These are phyloP conservation scores for Halocafeteria seosinensis DNA, from an alignment of 108 stramenopile genomes.

Conservation along the genomic window DNA sequence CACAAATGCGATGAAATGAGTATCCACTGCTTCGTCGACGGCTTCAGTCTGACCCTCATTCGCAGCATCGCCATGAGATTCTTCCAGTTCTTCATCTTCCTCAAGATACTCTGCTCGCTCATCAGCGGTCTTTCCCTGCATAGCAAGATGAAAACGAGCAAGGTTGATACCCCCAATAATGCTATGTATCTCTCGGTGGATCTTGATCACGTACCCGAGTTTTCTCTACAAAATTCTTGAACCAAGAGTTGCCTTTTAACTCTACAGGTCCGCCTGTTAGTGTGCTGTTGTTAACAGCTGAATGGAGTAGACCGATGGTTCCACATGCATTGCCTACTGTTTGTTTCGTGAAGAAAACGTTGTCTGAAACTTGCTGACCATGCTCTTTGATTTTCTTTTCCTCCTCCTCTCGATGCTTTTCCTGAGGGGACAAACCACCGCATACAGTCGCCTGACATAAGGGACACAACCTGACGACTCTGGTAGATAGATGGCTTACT, in stretches of 20 bases:
- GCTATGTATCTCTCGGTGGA: no score
- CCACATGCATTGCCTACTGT: slow-evolving; percentile 62
- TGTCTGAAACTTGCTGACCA: slow-evolving; percentile 6
- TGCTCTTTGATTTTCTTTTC: neutral
- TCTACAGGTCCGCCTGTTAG: slow-evolving; percentile 10
- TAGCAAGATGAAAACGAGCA: no score
- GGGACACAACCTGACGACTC: no score
- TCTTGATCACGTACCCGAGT: slow-evolving; percentile 26
- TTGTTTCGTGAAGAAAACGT: slow-evolving; percentile 38
- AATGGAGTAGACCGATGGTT: slow-evolving; percentile 54
- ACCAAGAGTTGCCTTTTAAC: slow-evolving; percentile 37
- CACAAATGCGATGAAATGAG: slow-evolving; percentile 16
- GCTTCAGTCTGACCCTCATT: slow-evolving; percentile 30
- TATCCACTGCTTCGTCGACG: neutral
- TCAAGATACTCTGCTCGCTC: slow-evolving; percentile 46
- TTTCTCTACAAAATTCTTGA: slow-evolving; percentile 32
- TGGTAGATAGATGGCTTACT: no score
- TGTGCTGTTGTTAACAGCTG: slow-evolving; percentile 34
- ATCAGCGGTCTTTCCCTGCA: no score
- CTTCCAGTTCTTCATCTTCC: slow-evolving; percentile 34
- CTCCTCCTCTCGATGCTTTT: slow-evolving; percentile 14
- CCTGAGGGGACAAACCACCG: no score
- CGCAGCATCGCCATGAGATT: slow-evolving; percentile 43
- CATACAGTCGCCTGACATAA: no score
- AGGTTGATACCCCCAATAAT: no score